These are phyloP conservation scores for Lathyrus oleraceus DNA, from an alignment of 306 rosid genomes.

Conservation along the genomic window DNA sequence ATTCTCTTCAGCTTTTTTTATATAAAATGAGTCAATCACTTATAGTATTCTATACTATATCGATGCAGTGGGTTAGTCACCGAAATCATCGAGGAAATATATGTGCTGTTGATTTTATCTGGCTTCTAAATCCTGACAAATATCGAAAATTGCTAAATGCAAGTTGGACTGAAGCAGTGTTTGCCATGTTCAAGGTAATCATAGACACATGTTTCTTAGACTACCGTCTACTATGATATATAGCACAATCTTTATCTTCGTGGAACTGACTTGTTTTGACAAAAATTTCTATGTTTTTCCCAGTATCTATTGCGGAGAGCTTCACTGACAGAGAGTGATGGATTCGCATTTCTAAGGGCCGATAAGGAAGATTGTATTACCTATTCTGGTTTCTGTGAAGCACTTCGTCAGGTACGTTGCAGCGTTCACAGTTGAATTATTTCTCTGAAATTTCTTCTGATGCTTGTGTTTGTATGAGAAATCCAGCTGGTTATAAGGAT, in stretches of 20 bases:
- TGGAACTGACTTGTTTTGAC: constrained; percentile 29
- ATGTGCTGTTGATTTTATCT: constrained; percentile 94
- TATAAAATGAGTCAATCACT: constrained; percentile 13
- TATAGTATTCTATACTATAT: constrained; percentile 18
- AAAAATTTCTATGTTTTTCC: constrained; percentile 43
- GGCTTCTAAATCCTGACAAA: constrained; percentile 87
- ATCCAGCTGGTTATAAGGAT: constrained; percentile 8
- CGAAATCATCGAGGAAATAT: constrained; percentile 94
- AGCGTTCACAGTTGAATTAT: constrained; percentile 5
- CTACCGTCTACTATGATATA: background rate
- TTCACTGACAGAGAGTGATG: constrained; percentile 62
- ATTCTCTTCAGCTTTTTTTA: background rate
- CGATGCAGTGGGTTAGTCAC: constrained; percentile 92
- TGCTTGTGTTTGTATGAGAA: constrained; percentile 6
- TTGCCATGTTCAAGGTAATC: constrained; percentile 79
- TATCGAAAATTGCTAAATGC: constrained; percentile 67
- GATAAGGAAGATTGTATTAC: constrained; percentile 68
- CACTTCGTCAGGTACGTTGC: constrained; percentile 60
- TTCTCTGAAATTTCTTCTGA: background rate
- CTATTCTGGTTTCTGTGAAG: constrained; percentile 71
- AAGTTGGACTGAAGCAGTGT: constrained; percentile 82
- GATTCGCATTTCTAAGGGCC: constrained; percentile 72
- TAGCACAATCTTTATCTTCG: constrained; percentile 18
- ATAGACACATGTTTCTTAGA: background rate
- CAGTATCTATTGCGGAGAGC: constrained; percentile 67